These are phyloP conservation scores for Cercospora beticola DNA, from an alignment of 2,329 filamentous ascomycete species.

Conservation along the genomic window DNA sequence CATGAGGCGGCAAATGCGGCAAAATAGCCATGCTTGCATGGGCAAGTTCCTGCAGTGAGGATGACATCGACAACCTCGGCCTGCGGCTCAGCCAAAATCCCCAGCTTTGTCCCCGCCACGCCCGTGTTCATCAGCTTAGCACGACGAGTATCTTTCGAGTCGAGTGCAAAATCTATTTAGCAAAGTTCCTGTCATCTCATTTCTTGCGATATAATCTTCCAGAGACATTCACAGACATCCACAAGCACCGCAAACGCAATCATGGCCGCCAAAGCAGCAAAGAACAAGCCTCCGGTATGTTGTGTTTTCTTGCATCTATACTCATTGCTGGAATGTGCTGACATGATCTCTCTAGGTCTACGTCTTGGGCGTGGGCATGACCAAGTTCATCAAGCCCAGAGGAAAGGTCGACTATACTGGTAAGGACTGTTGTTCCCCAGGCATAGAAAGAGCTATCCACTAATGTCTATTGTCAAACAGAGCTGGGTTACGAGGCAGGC, in stretches of 20 bases:
- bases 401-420: constrained; percentile 85
- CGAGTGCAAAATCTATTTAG: constrained; percentile 11
- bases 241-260: constrained; percentile 12
- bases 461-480: constrained; percentile 37
- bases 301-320: background rate
- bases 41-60: background rate
- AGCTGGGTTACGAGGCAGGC: constrained; percentile 88
- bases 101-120: constrained; percentile 17
- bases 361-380: constrained; percentile 96
- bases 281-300: constrained; percentile 27
- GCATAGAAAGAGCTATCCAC: background rate
- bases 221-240: background rate
- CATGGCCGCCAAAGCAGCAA: constrained; percentile 30
- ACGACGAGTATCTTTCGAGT: constrained; percentile 19
- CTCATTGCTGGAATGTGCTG: background rate
- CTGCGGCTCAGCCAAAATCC: constrained; percentile 9
- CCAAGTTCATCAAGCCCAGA: constrained; percentile 96
- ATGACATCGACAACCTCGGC: constrained; percentile 15
- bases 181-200: background rate
- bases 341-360: constrained; percentile 51
- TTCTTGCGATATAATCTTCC: background rate
- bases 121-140: constrained; percentile 5
- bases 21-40: background rate
- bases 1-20: constrained; percentile 8
- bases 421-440: background rate